A percentile compares a stretch with the other conserved stretches of the same genome.
Evolutionary conservation across 129 eudicot genomes (phyloP).

Genomic region (Heracleum sosnowskyi): DNA sequence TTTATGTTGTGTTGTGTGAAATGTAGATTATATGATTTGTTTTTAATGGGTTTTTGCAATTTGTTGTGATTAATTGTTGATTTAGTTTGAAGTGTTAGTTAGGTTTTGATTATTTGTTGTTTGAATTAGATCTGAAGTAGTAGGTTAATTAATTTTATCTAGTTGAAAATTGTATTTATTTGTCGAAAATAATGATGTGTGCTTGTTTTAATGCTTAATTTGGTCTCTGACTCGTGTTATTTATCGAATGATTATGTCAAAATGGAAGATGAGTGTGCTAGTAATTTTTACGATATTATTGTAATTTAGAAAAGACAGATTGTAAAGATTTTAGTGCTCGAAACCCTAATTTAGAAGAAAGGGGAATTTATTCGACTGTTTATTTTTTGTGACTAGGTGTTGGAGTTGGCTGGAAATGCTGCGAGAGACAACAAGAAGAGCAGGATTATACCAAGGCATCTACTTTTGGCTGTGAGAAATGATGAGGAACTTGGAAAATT

Average conservation of each 20-base stretch:
- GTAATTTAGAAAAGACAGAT: not conserved
- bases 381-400: slow-evolving; percentile 16
- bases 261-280: not conserved
- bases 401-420: slow-evolving; percentile 49
- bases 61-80: not conserved
- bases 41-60: not conserved
- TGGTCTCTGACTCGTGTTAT: no score
- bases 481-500: slow-evolving; percentile 41
- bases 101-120: not conserved
- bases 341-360: not conserved
- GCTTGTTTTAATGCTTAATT: no score
- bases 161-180: no score
- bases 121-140: not conserved
- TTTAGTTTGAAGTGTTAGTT: no score
- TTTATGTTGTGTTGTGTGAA: not conserved
- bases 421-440: slow-evolving; percentile 46
- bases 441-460: slow-evolving; percentile 38
- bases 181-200: not conserved
- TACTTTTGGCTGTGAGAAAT: slow-evolving; percentile 41
- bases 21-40: not conserved
- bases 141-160: not conserved
- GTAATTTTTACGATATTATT: not conserved
- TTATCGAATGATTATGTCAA: no score
- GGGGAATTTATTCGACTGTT: not conserved
- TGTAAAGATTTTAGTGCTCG: not conserved